A percentile compares a stretch with the other conserved stretches of the same genome.
phyloP scores from a whole-genome alignment of 2,329 filamentous ascomycete genomes.

The Hymenoscyphus infarciens region DNA sequence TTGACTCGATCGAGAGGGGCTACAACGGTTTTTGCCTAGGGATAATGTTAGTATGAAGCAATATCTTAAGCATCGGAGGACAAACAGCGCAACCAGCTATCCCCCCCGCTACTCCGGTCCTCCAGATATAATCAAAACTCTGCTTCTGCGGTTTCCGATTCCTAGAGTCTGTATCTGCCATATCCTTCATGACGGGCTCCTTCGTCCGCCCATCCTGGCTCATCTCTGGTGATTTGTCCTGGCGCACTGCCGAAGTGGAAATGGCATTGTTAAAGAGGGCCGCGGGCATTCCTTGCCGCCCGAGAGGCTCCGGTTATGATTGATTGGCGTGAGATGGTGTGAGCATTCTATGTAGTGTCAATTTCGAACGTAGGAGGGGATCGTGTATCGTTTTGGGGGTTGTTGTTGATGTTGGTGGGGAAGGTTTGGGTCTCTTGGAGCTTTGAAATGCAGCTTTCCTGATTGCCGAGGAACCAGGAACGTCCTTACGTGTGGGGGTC shows the following conservation, averaged over 20 bases:
- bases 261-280: slow-evolving; percentile 52
- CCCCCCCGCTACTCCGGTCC: slow-evolving; percentile 82
- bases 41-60: slow-evolving; percentile 5
- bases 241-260: slow-evolving; percentile 45
- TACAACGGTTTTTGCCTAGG: slow-evolving; percentile 88
- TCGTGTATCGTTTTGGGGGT: slow-evolving; percentile 4
- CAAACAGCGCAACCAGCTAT: slow-evolving; percentile 85
- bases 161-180: slow-evolving; percentile 57
- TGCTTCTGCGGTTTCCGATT: slow-evolving; percentile 56
- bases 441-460: not conserved
- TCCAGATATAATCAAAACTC: slow-evolving; percentile 78
- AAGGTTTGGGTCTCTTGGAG: not conserved
- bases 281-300: slow-evolving; percentile 50
- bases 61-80: not conserved
- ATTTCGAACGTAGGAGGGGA: not conserved
- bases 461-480: not conserved
- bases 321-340: slow-evolving; percentile 3
- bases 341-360: not conserved
- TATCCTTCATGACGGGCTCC: slow-evolving; percentile 42
- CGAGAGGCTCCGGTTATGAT: slow-evolving; percentile 23
- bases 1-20: slow-evolving; percentile 96
- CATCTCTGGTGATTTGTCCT: slow-evolving; percentile 40
- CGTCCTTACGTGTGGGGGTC: too few relatives aligned
- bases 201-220: slow-evolving; percentile 26
- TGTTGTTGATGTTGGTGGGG: slow-evolving; percentile 8